phyloP scores from a whole-genome alignment of 306 rosid species.

The Vicia sativa region DNA sequence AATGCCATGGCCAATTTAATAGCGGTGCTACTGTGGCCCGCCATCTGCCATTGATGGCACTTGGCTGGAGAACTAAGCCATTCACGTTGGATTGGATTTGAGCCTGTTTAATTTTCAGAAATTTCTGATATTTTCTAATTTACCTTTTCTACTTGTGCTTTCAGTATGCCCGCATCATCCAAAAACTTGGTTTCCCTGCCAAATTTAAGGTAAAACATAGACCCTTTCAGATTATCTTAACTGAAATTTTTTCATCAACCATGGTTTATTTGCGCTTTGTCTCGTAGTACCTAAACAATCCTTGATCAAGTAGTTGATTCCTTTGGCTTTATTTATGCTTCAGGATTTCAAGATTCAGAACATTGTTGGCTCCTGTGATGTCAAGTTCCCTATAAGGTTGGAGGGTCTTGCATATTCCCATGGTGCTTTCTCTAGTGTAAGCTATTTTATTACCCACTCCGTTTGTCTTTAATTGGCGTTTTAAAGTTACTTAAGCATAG shows the following conservation, averaged over 20 bases:
- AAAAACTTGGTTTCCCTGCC: conserved; percentile 87
- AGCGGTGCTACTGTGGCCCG: too few species aligned
- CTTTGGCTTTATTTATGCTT: neutral
- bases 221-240: neutral
- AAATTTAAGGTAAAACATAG: conserved; percentile 68
- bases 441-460: conserved; percentile 30
- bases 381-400: conserved; percentile 88
- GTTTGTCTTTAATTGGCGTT: neutral
- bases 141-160: conserved; percentile 28
- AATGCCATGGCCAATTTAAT: too few species aligned
- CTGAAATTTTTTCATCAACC: conserved; percentile 16
- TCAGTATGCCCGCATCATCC: conserved; percentile 95
- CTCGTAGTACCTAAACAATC: neutral
- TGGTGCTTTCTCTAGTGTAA: conserved; percentile 88
- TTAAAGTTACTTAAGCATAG: neutral
- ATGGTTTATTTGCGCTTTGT: conserved; percentile 3
- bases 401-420: conserved; percentile 95
- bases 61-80: neutral
- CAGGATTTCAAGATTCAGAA: conserved; percentile 88
- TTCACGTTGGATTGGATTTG: conserved; percentile 27
- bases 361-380: conserved; percentile 92
- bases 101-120: conserved; percentile 4
- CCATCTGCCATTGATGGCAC: too few species aligned
- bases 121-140: conserved; percentile 3
- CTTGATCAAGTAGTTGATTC: conserved; percentile 10